phyloP scores from a whole-genome alignment of 75 land plant genomes.

The Pseudotsuga menziesii region DNA sequence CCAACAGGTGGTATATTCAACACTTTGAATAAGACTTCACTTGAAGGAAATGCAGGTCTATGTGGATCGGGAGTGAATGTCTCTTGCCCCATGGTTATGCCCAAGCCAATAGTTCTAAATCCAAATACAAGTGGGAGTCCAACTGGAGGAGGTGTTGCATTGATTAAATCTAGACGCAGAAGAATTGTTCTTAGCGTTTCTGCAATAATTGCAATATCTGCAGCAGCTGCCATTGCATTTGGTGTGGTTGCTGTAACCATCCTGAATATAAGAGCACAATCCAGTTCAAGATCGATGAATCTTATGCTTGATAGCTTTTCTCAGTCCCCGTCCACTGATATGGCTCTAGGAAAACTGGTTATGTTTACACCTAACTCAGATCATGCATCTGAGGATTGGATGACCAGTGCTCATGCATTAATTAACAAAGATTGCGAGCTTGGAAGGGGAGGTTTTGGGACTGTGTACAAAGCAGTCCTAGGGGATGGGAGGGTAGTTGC shows the following conservation, averaged over 20 bases:
- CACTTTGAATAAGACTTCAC: conserved; percentile 50
- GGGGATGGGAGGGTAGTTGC: conserved; percentile 80
- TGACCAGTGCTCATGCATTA: conserved; percentile 64
- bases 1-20: conserved; percentile 71
- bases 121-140: conserved; percentile 52
- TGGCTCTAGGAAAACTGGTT: conserved; percentile 74
- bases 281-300: conserved; percentile 34
- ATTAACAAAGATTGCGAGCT: conserved; percentile 90
- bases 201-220: conserved; percentile 85
- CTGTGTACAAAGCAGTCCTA: conserved; percentile 73
- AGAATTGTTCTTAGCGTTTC: conserved; percentile 83
- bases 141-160: not conserved
- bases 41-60: conserved; percentile 61
- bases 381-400: conserved; percentile 54
- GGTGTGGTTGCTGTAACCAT: conserved; percentile 73
- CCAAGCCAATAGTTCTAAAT: conserved; percentile 94
- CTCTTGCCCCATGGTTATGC: conserved; percentile 61
- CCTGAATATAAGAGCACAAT: conserved; percentile 66
- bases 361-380: conserved; percentile 50
- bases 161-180: conserved; percentile 29
- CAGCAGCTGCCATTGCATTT: conserved; percentile 71
- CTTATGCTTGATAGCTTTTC: conserved; percentile 32
- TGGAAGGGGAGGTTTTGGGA: conserved; percentile 94
- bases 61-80: conserved; percentile 71
- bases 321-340: conserved; percentile 54